These are phyloP conservation scores for Perkinsus marinus DNA, from an alignment of 169 alveolate genomes.

Conservation along the genomic window DNA sequence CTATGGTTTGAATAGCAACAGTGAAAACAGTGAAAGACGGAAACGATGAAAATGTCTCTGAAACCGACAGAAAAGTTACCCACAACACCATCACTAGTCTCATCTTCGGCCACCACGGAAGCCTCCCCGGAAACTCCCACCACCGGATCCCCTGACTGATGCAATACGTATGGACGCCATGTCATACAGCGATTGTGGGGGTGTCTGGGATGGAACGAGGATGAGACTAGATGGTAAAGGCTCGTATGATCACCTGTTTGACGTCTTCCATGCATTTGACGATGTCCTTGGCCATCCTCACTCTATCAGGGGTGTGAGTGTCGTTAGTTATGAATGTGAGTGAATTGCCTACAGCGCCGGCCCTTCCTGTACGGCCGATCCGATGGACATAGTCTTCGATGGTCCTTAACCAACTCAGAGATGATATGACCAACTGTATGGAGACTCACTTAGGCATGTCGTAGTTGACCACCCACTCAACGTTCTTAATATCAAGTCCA, in stretches of 20 bases:
- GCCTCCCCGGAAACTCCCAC: neutral
- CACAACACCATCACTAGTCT: neutral
- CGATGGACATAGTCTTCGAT: constrained; percentile 92
- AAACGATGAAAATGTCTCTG: neutral
- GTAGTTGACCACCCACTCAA: constrained; percentile 84
- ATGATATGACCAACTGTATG: neutral
- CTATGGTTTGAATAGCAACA: neutral
- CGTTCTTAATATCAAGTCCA: constrained; percentile 87
- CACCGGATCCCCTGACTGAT: neutral
- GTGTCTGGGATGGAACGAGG: neutral
- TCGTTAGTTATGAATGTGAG: constrained; percentile 32
- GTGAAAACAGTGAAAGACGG: neutral
- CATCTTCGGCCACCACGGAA: neutral
- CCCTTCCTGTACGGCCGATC: constrained; percentile 86
- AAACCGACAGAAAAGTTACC: neutral
- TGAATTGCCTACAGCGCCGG: constrained; percentile 68
- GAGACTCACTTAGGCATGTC: constrained; percentile 78
- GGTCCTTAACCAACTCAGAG: neutral
- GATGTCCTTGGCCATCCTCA: constrained; percentile 69
- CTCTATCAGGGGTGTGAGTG: constrained; percentile 61
- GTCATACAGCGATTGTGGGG: neutral
- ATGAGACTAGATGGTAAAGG: neutral
- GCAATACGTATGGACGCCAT: neutral
- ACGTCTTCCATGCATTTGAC: constrained; percentile 71
- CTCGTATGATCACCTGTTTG: constrained; percentile 56